phyloP scores from a whole-genome alignment of 2,329 filamentous ascomycete species.

The Penicillium sp. region DNA sequence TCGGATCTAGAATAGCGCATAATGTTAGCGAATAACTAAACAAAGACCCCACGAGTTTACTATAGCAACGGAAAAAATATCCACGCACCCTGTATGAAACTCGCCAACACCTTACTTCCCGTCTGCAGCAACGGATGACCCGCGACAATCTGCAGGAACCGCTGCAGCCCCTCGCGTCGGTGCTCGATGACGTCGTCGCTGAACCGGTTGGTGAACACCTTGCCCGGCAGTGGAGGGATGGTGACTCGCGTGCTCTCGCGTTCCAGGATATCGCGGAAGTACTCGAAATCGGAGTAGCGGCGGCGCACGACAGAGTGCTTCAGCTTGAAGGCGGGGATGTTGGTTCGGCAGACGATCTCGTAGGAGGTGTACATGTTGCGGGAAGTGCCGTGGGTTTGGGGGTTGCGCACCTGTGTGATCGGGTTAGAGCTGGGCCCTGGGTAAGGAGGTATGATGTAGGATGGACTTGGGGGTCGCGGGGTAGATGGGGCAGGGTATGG shows the following conservation, averaged over 20 bases:
- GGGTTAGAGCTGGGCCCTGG: not conserved
- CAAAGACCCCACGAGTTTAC: not conserved
- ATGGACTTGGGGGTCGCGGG: not conserved
- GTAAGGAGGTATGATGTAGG: not conserved
- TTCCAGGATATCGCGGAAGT: conserved; percentile 97
- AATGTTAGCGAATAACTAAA: not conserved
- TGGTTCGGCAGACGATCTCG: conserved; percentile 95
- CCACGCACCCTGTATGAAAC: conserved; percentile 86
- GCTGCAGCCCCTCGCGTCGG: conserved; percentile 83
- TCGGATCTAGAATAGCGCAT: conserved; percentile 46
- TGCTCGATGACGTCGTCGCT: conserved; percentile 98
- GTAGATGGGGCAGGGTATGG: not conserved
- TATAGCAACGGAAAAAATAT: not conserved
- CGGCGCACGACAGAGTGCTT: conserved; percentile 84
- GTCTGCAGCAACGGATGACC: conserved; percentile 96
- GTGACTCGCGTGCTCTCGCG: conserved; percentile 91
- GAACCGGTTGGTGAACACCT: conserved; percentile 97
- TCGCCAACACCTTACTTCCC: conserved; percentile 91
- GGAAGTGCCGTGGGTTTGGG: conserved; percentile 90
- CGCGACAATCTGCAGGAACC: conserved; percentile 96
- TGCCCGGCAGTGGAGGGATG: conserved; percentile 92
- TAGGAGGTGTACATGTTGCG: conserved; percentile 98
- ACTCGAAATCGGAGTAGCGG: conserved; percentile 97
- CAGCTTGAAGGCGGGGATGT: conserved; percentile 98
- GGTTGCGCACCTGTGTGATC: conserved; percentile 74